These are phyloP conservation scores for Cyclotella choctawhatcheeana DNA, from an alignment of 108 stramenopile species.

Conservation along the genomic window DNA sequence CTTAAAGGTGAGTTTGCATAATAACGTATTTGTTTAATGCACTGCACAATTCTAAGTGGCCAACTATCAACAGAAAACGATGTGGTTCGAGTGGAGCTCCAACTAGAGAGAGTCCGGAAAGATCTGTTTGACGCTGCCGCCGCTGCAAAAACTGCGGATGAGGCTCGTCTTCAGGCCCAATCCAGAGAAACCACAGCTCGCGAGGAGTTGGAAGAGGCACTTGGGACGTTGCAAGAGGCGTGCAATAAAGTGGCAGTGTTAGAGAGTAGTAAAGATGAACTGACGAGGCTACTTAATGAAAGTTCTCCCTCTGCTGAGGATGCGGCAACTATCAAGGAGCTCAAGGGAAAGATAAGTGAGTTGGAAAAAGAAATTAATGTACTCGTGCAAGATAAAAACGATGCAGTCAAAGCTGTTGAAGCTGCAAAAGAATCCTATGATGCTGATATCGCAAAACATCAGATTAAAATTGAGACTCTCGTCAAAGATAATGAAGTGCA, in stretches of 20 bases:
- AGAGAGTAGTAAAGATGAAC: slow-evolving; percentile 27
- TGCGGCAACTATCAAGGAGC: slow-evolving; percentile 11
- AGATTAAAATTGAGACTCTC: slow-evolving; percentile 38
- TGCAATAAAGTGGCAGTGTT: slow-evolving; percentile 24
- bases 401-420: slow-evolving; percentile 9
- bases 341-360: slow-evolving; percentile 25
- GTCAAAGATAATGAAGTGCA: slow-evolving; percentile 46
- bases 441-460: slow-evolving; percentile 18
- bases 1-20: slow-evolving; percentile 24
- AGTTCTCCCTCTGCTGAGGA: slow-evolving; percentile 11
- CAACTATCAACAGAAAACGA: slow-evolving; percentile 33
- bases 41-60: not conserved
- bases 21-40: not conserved
- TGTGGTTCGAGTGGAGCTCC: slow-evolving; percentile 38
- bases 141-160: slow-evolving; percentile 45
- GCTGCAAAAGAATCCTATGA: slow-evolving; percentile 19
- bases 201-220: slow-evolving; percentile 28
- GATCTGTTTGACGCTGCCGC: slow-evolving; percentile 48
- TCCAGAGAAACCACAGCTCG: slow-evolving; percentile 19
- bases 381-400: slow-evolving; percentile 33
- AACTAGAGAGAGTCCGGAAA: slow-evolving; percentile 46
- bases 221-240: slow-evolving; percentile 16
- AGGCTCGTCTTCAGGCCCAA: slow-evolving; percentile 44
- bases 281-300: slow-evolving; percentile 13
- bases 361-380: slow-evolving; percentile 31